These are phyloP conservation scores for Podaxis mareebaensis DNA, from an alignment of 768 basidiomycete genomes.

Conservation along the genomic window DNA sequence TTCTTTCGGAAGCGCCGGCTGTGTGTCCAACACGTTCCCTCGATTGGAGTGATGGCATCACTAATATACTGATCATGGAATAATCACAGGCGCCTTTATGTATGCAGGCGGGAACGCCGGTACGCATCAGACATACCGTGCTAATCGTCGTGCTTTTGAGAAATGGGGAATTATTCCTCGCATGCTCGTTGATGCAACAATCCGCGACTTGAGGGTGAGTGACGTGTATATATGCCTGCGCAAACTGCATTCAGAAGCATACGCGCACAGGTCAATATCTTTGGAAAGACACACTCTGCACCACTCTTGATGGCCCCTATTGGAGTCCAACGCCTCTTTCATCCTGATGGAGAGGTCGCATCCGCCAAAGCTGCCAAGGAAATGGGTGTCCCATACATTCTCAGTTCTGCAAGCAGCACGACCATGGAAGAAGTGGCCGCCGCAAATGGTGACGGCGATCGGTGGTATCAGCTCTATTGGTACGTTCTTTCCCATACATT, in stretches of 20 bases:
- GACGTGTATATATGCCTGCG: not conserved
- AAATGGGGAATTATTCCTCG: conserved; percentile 78
- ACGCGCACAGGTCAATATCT: conserved; percentile 58
- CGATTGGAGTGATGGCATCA: not conserved
- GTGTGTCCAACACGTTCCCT: not conserved
- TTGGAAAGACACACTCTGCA: conserved; percentile 61
- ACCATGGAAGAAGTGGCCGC: conserved; percentile 78
- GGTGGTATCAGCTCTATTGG: conserved; percentile 89
- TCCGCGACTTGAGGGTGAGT: conserved; percentile 59
- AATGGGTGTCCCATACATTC: conserved; percentile 65
- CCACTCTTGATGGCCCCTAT: conserved; percentile 74
- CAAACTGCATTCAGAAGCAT: not conserved
- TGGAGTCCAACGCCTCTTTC: conserved; percentile 77
- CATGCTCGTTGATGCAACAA: conserved; percentile 66
- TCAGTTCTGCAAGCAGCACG: conserved; percentile 74
- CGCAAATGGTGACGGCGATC: conserved; percentile 64
- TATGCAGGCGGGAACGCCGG: conserved; percentile 83
- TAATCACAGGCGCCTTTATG: conserved; percentile 56
- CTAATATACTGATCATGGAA: not conserved
- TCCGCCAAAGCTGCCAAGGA: conserved; percentile 64
- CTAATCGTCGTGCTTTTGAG: conserved; percentile 64
- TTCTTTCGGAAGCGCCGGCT: not conserved
- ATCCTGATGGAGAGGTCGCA: conserved; percentile 71
- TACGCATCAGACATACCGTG: conserved; percentile 60
- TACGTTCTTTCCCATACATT: conserved; percentile 25